Percentiles rank a stretch among this genome's conserved stretches.
phyloP scores from a whole-genome alignment of 148 eudicot species.

The Rhododendron griersonianum region DNA sequence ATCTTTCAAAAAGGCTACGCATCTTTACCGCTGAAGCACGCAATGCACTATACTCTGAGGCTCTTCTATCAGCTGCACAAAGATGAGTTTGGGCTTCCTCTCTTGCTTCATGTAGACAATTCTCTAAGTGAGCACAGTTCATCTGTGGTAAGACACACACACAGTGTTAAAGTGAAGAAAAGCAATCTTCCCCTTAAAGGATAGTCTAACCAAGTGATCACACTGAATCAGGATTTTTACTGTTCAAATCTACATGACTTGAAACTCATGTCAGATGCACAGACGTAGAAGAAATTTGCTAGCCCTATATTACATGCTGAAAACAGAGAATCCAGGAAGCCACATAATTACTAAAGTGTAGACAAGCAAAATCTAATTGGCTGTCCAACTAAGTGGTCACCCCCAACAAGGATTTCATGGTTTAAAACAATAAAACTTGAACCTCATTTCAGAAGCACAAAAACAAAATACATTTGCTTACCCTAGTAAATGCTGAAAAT shows the following conservation, averaged over 20 bases:
- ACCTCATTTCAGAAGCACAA: not conserved
- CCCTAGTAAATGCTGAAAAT: conserved; percentile 3
- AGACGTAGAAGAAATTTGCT: not conserved
- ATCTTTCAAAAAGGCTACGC: conserved; percentile 80
- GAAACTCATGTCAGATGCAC: not conserved
- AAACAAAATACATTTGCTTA: not conserved
- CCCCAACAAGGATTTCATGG: not conserved
- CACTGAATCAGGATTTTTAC: not conserved
- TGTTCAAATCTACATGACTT: not conserved
- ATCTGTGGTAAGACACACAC: conserved; percentile 43
- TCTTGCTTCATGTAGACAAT: conserved; percentile 90
- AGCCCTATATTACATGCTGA: not conserved
- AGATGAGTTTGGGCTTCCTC: conserved; percentile 98
- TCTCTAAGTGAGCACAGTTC: conserved; percentile 98
- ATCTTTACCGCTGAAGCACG: conserved; percentile 86
- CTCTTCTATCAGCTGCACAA: conserved; percentile 91
- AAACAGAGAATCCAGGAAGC: not conserved
- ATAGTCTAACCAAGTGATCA: not conserved
- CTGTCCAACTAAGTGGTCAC: not conserved
- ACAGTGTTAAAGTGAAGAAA: not conserved
- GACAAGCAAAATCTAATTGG: too few species aligned
- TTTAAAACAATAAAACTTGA: not conserved
- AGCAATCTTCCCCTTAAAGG: not conserved
- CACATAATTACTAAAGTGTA: not conserved
- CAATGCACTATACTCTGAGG: conserved; percentile 74